Base-by-base conservation (phyloP, 2,329 filamentous ascomycete species). In the Bipolaris gigantea region DNA sequence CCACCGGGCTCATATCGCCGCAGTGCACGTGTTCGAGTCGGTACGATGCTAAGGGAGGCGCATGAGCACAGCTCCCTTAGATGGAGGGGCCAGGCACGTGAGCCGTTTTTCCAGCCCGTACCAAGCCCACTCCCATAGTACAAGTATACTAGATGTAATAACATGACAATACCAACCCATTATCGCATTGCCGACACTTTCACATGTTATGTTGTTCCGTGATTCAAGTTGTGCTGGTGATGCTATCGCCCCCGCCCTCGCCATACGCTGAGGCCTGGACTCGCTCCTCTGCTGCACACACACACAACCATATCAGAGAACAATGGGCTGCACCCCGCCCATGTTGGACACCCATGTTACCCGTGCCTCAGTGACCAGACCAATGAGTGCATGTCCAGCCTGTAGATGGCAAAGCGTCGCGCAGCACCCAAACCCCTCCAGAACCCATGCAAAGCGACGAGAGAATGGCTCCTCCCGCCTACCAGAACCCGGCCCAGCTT, bases 1-100 rank as follows among this genome's bases (percentile, higher is more conserved):
- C 58, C 51, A 60, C 55, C 48, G 45, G 54, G 50, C 61, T 50
- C 39, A 49, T 18, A 38, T 43, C 38, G 38, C 42, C 46, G 39
- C 45, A 27, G 40, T n/a, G 32, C 7, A 49, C 38, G 52, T 46
- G 42, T 34, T 27, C 48, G 49, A 39, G 40, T 44, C 49, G 55
- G 44, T 42, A 15, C 18, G 38, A 25, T 40, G 38, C 38, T 23
- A 40, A 16, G 13, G 19, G 13, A 52, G 57, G 47, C 19, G 30
- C 32, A 15, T 50, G 30, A 41, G 46, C 36, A 19, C 40, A 23
- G 27, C 46, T 27, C 46, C 15, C 40, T 25, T 21, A 41, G 46
- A 10, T 19, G 8, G 36, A 48, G 27, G 46, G 38, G 46, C 38
- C 15, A 32, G 32, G 36, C 36, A 38, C 32, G 38, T 41, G 27